phyloP scores from a whole-genome alignment of 176 grass and related monocot genomes.

The Zoysia pacifica region DNA sequence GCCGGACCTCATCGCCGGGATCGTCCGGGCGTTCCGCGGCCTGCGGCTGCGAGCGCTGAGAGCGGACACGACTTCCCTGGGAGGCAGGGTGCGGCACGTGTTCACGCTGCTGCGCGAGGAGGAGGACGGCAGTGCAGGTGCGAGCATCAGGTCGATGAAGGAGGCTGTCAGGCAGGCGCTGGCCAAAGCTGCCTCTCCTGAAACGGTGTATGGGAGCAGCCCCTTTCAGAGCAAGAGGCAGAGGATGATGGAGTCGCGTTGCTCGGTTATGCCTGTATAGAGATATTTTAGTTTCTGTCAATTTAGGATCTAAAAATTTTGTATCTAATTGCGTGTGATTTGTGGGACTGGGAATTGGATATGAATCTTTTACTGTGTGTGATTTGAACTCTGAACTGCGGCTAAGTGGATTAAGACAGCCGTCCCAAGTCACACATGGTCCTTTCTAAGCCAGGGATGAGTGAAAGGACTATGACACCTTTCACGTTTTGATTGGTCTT shows the following conservation, averaged over 20 bases:
- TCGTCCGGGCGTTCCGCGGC: constrained; percentile 38
- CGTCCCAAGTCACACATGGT: constrained; percentile 4
- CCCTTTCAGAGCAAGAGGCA: constrained; percentile 50
- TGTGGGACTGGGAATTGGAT: neutral
- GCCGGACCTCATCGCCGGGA: constrained; percentile 43
- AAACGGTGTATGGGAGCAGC: constrained; percentile 24
- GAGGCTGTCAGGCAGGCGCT: constrained; percentile 49
- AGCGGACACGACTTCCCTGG: constrained; percentile 42
- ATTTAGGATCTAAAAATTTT: neutral
- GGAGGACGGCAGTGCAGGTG: constrained; percentile 4
- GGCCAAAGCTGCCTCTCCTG: constrained; percentile 37
- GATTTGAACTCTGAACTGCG: constrained; percentile 20
- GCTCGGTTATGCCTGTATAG: constrained; percentile 13
- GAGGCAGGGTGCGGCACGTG: constrained; percentile 48
- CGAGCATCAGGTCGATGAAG: constrained; percentile 42
- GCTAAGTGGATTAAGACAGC: constrained; percentile 12
- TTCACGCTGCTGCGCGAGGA: constrained; percentile 40
- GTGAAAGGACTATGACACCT: constrained; percentile 19
- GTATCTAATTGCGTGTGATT: neutral
- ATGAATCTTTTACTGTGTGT: neutral
- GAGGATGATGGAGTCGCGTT: constrained; percentile 44
- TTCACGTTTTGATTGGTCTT: constrained; percentile 17
- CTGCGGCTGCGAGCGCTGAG: constrained; percentile 43
- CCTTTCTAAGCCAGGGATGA: neutral
- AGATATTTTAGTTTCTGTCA: neutral